phyloP scores from a whole-genome alignment of 169 alveolate genomes.

The Cryptosporidium muris region DNA sequence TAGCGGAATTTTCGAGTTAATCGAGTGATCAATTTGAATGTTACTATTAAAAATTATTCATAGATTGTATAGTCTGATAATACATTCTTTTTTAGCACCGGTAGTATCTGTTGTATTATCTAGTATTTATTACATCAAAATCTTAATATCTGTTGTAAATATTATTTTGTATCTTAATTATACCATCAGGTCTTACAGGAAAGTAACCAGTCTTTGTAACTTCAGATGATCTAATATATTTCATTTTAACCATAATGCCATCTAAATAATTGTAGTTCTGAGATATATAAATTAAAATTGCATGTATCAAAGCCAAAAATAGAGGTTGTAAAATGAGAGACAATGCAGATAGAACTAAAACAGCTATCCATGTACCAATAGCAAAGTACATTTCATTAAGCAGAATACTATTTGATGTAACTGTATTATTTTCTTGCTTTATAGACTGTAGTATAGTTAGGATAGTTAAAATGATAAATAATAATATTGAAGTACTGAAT shows the following conservation, averaged over 20 bases:
- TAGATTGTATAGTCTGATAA: too few relatives aligned
- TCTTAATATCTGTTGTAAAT: not conserved
- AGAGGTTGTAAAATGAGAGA: constrained; percentile 52
- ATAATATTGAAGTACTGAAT: constrained; percentile 28
- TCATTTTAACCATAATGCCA: constrained; percentile 39
- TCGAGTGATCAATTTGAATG: too few relatives aligned
- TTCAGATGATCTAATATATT: not conserved
- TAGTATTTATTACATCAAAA: not conserved
- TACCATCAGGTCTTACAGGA: constrained; percentile 48
- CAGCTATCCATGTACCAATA: constrained; percentile 68
- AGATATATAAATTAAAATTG: constrained; percentile 3
- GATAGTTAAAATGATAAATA: constrained; percentile 16
- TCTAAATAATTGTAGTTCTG: constrained; percentile 12
- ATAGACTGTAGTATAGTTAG: constrained; percentile 54
- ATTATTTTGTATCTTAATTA: constrained; percentile 10
- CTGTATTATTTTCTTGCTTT: constrained; percentile 41
- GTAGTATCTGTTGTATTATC: too few relatives aligned
- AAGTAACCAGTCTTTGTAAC: constrained; percentile 25
- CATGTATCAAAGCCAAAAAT: constrained; percentile 5
- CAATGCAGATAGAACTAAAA: constrained; percentile 18
- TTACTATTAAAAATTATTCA: too few relatives aligned
- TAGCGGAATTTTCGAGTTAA: too few relatives aligned
- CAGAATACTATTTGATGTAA: constrained; percentile 36
- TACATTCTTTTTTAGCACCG: too few relatives aligned
- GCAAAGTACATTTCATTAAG: constrained; percentile 52